phyloP scores from a whole-genome alignment of 306 rosid genomes.

The Gillenia trifoliata region DNA sequence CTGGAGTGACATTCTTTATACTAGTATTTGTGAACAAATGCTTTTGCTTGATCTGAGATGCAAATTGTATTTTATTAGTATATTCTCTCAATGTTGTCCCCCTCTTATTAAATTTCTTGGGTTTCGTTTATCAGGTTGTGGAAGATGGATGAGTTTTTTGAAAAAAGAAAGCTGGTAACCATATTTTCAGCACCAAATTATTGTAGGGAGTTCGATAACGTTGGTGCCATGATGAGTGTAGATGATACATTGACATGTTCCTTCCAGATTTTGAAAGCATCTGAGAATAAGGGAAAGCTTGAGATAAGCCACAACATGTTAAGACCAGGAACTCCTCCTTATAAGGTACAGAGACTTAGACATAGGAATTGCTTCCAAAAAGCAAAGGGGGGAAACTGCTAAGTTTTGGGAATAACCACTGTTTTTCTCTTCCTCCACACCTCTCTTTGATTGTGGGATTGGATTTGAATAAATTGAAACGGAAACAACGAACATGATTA shows the following conservation, averaged over 20 bases:
- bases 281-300: constrained; percentile 47
- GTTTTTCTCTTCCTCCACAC: too few species aligned
- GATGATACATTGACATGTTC: constrained; percentile 60
- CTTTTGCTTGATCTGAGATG: neutral
- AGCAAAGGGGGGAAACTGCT: neutral
- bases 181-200: constrained; percentile 52
- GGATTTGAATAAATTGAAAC: too few species aligned
- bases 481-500: too few species aligned
- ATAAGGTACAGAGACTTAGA: constrained; percentile 27
- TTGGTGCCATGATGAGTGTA: constrained; percentile 67
- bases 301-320: constrained; percentile 30
- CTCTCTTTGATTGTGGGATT: too few species aligned
- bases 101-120: neutral
- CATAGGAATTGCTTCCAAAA: neutral
- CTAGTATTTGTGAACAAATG: neutral
- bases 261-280: constrained; percentile 53
- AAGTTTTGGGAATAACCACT: too few species aligned
- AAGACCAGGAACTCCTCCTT: constrained; percentile 56
- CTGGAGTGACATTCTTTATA: neutral
- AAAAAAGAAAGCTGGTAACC: constrained; percentile 54
- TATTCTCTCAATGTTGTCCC: neutral
- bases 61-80: neutral
- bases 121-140: constrained; percentile 30
- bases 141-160: constrained; percentile 62
- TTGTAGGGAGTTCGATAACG: constrained; percentile 52